Base-by-base conservation (phyloP, 2,329 filamentous ascomycete genomes). In the Sarocladium strictum region DNA sequence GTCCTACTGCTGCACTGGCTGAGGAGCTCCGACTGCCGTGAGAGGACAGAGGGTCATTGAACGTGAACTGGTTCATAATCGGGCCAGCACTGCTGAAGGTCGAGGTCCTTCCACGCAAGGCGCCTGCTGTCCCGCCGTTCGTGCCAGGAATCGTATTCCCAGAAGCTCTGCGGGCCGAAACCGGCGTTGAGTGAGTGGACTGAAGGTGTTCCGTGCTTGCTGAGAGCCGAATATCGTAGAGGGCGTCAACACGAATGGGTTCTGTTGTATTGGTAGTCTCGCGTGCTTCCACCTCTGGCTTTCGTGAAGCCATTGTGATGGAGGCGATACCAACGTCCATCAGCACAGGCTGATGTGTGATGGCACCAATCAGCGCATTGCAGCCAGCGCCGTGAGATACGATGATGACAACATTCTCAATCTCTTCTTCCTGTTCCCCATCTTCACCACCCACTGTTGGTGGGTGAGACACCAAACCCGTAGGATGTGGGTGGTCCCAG, bases 301-400 rank as follows among this genome's bases (percentile, higher is more conserved):
- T 86, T 51, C 85, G 79, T 15, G 86, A 79, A 3, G 93, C 93
- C 85, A 97, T 88, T 1, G 93, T 97, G 50, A 99, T 77, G 3
- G 92, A 96, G 1, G 93, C 89, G 72, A 96, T 89, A 26, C 86
- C 87, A 15, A 97, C 87, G 65, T 97, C 92, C 64, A 96, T 83
- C 14, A 99, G 78, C 0, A 96, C 91, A 0, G 94, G 93, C 64
- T 96, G 89, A 57, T 93, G 89, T 0, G 92, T 95, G 59, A 99
- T 81, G 24, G 91, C 91, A 12, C 93, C 91, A 58, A 99, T 92
- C 43, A 99, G 72, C 2, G 94, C 94, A 72, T 99, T 99, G 71
- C 93, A 96, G 37, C 94, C 94, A 14, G 94, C 94, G 23, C 93
- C 93, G 65, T 99, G 94, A 0, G 94, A 96, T 21, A 99, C 88